A percentile compares a stretch with the other conserved stretches of the same genome.
Conservation (phyloP, 805 yeast species). For the Yarrowia keelungensis region DNA sequence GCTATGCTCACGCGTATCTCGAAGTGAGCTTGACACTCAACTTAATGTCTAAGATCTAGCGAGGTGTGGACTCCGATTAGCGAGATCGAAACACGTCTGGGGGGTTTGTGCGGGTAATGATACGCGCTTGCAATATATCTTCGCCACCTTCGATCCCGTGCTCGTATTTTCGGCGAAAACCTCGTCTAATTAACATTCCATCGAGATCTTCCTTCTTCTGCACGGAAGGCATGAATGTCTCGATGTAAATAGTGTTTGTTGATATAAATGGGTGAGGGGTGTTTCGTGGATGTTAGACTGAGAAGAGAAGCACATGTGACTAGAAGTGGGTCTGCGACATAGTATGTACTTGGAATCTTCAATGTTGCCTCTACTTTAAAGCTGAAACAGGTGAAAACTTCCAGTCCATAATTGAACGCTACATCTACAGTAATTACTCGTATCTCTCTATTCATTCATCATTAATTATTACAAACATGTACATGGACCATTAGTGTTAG, state of each 20-base stretch:
- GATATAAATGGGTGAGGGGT: neutral
- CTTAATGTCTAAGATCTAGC: neutral
- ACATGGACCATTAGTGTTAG: constrained; percentile 34
- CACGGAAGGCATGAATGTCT: constrained; percentile 9
- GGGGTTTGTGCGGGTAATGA: neutral
- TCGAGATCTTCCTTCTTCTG: constrained; percentile 1
- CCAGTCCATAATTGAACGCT: no score
- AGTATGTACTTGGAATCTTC: no score
- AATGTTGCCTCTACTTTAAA: no score
- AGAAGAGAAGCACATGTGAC: no score
- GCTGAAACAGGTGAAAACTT: no score
- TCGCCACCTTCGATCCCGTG: neutral
- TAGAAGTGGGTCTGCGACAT: no score
- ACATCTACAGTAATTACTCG: no score
- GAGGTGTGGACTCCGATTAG: no score
- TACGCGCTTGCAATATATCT: neutral
- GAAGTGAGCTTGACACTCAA: neutral
- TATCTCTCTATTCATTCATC: neutral
- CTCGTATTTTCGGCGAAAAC: constrained; percentile 1
- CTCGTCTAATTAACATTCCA: constrained; percentile 12
- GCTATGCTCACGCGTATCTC: constrained; percentile 5
- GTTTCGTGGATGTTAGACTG: neutral
- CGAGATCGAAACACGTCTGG: neutral
- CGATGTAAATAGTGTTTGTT: constrained; percentile 1
- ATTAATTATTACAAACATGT: constrained; percentile 18